These are phyloP conservation scores for Pichia cephalocereana DNA, from an alignment of 805 yeast species.

Conservation along the genomic window DNA sequence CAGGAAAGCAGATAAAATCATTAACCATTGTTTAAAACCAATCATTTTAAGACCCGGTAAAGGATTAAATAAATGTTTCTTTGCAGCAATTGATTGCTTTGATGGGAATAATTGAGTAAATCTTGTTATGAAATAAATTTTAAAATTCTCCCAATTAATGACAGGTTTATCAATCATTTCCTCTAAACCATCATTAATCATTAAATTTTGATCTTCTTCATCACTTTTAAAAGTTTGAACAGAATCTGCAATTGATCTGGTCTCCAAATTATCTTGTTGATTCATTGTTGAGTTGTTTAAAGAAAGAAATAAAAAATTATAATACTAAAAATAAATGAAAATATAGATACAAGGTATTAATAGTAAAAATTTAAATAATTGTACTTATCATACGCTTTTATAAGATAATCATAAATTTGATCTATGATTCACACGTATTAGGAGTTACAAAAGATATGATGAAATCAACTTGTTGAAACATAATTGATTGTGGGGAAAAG, in stretches of 20 bases:
- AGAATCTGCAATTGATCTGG: not conserved
- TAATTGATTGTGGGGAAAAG: too few species aligned
- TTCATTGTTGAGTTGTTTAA: too few species aligned
- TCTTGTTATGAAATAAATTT: conserved; percentile 35
- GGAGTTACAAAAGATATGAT: too few species aligned
- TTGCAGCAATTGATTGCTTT: conserved; percentile 28
- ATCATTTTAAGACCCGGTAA: conserved; percentile 44
- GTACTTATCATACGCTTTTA: too few species aligned
- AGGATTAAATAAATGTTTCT: conserved; percentile 48
- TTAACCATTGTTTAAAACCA: conserved; percentile 46
- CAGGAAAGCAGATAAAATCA: conserved; percentile 41
- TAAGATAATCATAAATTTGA: too few species aligned
- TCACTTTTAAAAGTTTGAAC: conserved; percentile 7
- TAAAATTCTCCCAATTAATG: conserved; percentile 9
- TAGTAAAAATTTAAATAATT: too few species aligned
- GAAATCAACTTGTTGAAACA: too few species aligned
- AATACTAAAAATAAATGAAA: too few species aligned
- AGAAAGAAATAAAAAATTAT: too few species aligned
- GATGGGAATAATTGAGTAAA: conserved; percentile 42
- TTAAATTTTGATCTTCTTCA: not conserved
- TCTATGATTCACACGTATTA: too few species aligned
- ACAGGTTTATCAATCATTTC: conserved; percentile 14
- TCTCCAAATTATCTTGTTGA: too few species aligned
- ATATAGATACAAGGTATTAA: too few species aligned
- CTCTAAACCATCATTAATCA: not conserved